A percentile compares a stretch with the other conserved stretches of the same genome.
These are phyloP conservation scores for Stagonosporopsis chrysanthemi DNA, from an alignment of 2,329 filamentous ascomycete species.

Conservation along the genomic window DNA sequence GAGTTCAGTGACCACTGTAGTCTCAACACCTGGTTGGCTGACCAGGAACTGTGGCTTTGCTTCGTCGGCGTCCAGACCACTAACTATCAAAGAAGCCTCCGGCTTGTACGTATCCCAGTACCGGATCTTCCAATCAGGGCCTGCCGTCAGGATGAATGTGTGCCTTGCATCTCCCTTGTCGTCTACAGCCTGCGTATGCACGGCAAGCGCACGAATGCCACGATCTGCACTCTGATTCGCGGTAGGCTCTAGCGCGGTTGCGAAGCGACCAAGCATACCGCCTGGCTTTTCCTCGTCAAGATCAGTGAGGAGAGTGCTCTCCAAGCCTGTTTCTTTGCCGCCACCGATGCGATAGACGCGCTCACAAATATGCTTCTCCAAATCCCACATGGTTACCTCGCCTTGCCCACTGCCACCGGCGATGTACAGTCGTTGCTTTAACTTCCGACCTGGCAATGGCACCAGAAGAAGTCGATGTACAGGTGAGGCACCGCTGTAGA, in stretches of 20 bases:
- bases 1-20: constrained; percentile 50
- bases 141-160: constrained; percentile 85
- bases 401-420: constrained; percentile 86
- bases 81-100: constrained; percentile 81
- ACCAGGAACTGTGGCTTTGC: constrained; percentile 71
- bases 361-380: constrained; percentile 86
- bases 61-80: constrained; percentile 75
- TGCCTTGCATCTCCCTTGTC: constrained; percentile 75
- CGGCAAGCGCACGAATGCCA: constrained; percentile 77
- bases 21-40: constrained; percentile 51
- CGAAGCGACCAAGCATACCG: constrained; percentile 85
- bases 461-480: constrained; percentile 74
- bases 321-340: constrained; percentile 47
- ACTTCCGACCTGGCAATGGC: constrained; percentile 68
- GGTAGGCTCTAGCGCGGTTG: constrained; percentile 67
- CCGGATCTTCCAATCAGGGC: constrained; percentile 86
- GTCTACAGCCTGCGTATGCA: constrained; percentile 74
- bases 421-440: constrained; percentile 81
- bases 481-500: constrained; percentile 78
- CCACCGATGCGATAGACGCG: constrained; percentile 79
- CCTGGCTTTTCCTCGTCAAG: constrained; percentile 88
- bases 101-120: constrained; percentile 89
- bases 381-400: constrained; percentile 94
- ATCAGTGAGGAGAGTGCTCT: constrained; percentile 76
- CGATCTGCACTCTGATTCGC: constrained; percentile 64